Percentiles rank a stretch among this genome's conserved stretches.
These are phyloP conservation scores for Torulaspora microellipsoides DNA, from an alignment of 805 yeast species.

Conservation along the genomic window DNA sequence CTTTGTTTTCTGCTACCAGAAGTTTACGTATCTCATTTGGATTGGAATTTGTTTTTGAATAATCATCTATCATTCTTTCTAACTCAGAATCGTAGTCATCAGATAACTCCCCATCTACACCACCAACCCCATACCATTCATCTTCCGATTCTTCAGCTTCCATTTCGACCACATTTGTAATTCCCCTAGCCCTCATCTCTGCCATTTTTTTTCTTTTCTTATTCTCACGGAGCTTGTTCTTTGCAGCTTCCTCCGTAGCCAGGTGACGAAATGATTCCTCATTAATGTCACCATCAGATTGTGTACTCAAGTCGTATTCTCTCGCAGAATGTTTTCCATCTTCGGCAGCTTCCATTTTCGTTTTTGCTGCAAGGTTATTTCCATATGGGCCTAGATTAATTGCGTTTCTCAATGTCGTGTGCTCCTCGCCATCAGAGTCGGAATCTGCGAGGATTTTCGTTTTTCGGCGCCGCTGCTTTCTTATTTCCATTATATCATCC, in stretches of 20 bases:
- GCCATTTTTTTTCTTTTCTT: constrained; percentile 29
- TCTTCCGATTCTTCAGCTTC: constrained; percentile 89
- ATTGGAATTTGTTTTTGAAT: constrained; percentile 50
- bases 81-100: constrained; percentile 66
- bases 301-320: neutral
- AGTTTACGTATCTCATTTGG: constrained; percentile 54
- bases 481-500: constrained; percentile 4
- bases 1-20: constrained; percentile 55
- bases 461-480: constrained; percentile 14
- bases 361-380: constrained; percentile 14
- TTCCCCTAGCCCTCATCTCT: constrained; percentile 52
- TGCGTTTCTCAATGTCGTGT: constrained; percentile 9
- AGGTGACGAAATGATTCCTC: neutral
- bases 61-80: constrained; percentile 73
- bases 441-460: constrained; percentile 7
- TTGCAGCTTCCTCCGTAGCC: constrained; percentile 6
- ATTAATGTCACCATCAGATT: neutral
- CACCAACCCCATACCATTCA: constrained; percentile 82
- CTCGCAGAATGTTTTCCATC: neutral
- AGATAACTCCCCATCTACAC: constrained; percentile 52
- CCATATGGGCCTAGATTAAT: constrained; percentile 32
- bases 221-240: constrained; percentile 14
- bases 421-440: constrained; percentile 5
- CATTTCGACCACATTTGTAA: constrained; percentile 60
- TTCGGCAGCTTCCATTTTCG: neutral